Percentiles rank a stretch among this genome's conserved stretches.
Evolutionary conservation across 1,284 basidiomycete species (phyloP).

Genomic region (Rhodotorula sp.): DNA sequence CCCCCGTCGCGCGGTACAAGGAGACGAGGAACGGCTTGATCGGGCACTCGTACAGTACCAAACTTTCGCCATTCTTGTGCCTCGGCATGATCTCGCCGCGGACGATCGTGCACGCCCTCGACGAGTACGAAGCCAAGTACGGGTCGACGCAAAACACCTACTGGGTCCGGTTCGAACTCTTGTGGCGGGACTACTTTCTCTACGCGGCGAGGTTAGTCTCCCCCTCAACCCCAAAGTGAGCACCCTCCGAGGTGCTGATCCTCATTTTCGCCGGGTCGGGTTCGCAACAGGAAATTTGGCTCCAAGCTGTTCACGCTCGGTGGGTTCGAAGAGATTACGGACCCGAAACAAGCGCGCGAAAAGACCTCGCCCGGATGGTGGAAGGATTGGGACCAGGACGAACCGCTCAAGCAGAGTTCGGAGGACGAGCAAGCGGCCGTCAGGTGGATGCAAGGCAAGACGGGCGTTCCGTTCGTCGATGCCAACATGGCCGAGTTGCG

Average conservation of each 20-base stretch:
- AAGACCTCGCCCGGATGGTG: slow-evolving; percentile 43
- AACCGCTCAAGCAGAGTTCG: neutral
- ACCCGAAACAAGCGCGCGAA: slow-evolving; percentile 50
- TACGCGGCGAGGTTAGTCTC: slow-evolving; percentile 46
- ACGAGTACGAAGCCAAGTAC: slow-evolving; percentile 49
- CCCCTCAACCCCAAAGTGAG: neutral
- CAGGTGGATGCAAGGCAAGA: slow-evolving; percentile 55
- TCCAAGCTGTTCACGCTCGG: slow-evolving; percentile 52
- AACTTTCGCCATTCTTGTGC: slow-evolving; percentile 57
- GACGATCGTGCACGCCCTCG: slow-evolving; percentile 50
- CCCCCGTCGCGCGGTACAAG: slow-evolving; percentile 54
- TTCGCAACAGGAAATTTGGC: slow-evolving; percentile 46
- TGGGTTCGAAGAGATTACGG: slow-evolving; percentile 53
- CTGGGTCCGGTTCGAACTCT: slow-evolving; percentile 56
- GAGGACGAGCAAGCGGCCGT: slow-evolving; percentile 45
- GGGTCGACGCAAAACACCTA: slow-evolving; percentile 52
- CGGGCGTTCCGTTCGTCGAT: slow-evolving; percentile 59
- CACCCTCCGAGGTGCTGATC: too few relatives aligned
- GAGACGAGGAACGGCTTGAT: slow-evolving; percentile 58
- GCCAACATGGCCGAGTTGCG: slow-evolving; percentile 57
- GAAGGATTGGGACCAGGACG: slow-evolving; percentile 39
- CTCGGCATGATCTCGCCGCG: slow-evolving; percentile 56
- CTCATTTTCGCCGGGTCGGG: neutral
- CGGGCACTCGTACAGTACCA: slow-evolving; percentile 57
- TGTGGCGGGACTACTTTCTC: slow-evolving; percentile 60